Evolutionary conservation across 225 moss, liverwort and hornwort species (phyloP).

Genomic region (Bryum argenteum): DNA sequence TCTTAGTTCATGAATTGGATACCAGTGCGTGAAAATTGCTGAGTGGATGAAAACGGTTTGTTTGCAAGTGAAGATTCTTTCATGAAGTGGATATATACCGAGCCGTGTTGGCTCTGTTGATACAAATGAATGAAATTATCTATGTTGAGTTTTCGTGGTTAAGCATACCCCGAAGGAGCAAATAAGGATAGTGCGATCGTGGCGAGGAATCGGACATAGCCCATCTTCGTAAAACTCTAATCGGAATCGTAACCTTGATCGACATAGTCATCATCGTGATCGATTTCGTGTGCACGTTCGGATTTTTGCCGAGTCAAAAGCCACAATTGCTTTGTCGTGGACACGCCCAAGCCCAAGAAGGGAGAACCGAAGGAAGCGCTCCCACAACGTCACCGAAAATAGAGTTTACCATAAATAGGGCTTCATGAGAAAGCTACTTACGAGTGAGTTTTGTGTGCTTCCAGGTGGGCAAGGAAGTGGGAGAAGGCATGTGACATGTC

Average conservation of each 20-base stretch:
- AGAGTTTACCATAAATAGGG: background rate
- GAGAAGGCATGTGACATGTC: constrained; percentile 21
- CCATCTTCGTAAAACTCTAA: constrained; percentile 45
- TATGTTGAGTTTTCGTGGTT: constrained; percentile 27
- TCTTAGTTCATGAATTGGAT: too few species aligned
- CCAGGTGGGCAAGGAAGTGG: constrained; percentile 45
- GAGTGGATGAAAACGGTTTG: background rate
- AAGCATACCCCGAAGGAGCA: constrained; percentile 24
- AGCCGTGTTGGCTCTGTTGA: background rate
- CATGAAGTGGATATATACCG: too few species aligned
- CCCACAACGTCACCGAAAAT: too few species aligned
- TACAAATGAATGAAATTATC: background rate
- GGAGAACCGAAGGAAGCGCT: constrained; percentile 38
- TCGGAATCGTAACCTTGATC: constrained; percentile 37
- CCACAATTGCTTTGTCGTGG: constrained; percentile 21
- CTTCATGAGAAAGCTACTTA: too few species aligned
- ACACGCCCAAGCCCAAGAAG: constrained; percentile 9
- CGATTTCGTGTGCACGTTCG: constrained; percentile 28
- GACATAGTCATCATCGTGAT: constrained; percentile 33
- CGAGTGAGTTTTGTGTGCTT: background rate
- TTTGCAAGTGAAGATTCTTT: background rate
- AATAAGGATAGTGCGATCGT: constrained; percentile 29
- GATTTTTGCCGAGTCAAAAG: constrained; percentile 20
- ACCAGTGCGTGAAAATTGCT: background rate
- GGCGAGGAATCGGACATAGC: constrained; percentile 48